Evolutionary conservation across 192 early-diverging fungal genomes (phyloP), one percentile per base, ranked within the genome.

Genomic region (Dispira simplex): DNA sequence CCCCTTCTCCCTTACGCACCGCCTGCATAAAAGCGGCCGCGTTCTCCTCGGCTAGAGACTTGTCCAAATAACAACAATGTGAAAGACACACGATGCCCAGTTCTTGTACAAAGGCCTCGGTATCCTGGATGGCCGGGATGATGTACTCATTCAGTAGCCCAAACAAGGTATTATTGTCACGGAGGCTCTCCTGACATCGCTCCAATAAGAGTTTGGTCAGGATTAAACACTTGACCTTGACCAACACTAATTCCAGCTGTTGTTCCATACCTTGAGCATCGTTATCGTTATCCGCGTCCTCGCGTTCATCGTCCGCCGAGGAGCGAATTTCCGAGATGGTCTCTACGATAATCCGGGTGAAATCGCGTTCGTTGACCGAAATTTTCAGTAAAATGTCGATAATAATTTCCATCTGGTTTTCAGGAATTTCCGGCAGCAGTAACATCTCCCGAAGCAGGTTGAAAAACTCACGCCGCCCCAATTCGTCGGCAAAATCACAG

Each of bases 401-500:
- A n/a, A 91, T 86, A 18, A 76, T 80, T 49, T 78, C 83, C 25
- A 95, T 73, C 65, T 87, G 84, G 62, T 86, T 84, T 44, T 89
- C 84, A 3, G 87, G 82, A 12, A 92, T 79, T 65, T 90, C 88
- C 14, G 81, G 78, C 6, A 83, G 65, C 74, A 85, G 75, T 0
- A 93, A 66, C 74, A 95, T 84, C 64, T 91, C 84, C 54, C 91
- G 84, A 64, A 92, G 71, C 57, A 85, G 70, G 27, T 75, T 79
- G 68, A 86, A 81, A 77, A 96, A 85, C 69, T 83, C 74, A 21
- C 90, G 82, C 43, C 92, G 80, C 8, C 91, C 91, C 62, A 88
- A 79, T 78, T 96, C 93, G 70, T 96, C 93, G 26, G 83, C 82
- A 66, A 91, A 96, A 48, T 93, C 91, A 16, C 88, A 75, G 46